Base-by-base conservation (phyloP, 2,329 filamentous ascomycete genomes). In the Aspergillus pseudoterreus region DNA sequence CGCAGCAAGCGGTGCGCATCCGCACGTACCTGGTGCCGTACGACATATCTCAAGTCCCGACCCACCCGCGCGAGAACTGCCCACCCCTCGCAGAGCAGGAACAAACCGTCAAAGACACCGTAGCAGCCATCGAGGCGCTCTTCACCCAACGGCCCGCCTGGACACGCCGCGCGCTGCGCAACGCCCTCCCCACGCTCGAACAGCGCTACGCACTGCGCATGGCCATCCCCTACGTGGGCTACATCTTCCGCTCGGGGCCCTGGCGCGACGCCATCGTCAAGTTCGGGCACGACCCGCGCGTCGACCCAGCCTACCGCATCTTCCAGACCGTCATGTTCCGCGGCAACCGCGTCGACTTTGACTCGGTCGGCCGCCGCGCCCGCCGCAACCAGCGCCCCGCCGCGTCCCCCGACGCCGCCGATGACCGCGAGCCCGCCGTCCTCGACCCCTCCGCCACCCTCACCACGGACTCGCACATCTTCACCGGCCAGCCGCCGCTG, bases 321-420 rank as follows among this genome's bases (percentile, higher is more conserved):
- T 97, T 95, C 69, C 94, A 99, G 71, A 95, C 90, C 0, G 78
- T 96, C 57, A 87, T 90, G 73, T 95, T 96, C 74, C 88, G 91
- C 65, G 75, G 95, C 21, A 66, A 74, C 50, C 72, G 67, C 11
- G 62, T 65, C 0, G 67, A 69, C 51, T 52, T 64, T 1, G 69
- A 71, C 4, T 15, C 35, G 5, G 35, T n/a, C 35, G 35, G 35
- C 6, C 35, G 43, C 65, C 17, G 64, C 62, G 1, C 65, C 67
- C 19, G 68, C 70, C 42, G 62, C 62, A n/a, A 60, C 58, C 47
- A 57, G 27, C 21, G 45, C 64, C 9, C 58, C 71, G 45, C 63
- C 68, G 11, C 60, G 67, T 45, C 63, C 65, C 1, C 38, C 63
- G 4, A 58, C 60, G 9, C 56, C n/a, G 53, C 59, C 42, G 50